Base-by-base conservation (phyloP, 495 filamentous ascomycete genomes). In the Geopyxis carbonaria region DNA sequence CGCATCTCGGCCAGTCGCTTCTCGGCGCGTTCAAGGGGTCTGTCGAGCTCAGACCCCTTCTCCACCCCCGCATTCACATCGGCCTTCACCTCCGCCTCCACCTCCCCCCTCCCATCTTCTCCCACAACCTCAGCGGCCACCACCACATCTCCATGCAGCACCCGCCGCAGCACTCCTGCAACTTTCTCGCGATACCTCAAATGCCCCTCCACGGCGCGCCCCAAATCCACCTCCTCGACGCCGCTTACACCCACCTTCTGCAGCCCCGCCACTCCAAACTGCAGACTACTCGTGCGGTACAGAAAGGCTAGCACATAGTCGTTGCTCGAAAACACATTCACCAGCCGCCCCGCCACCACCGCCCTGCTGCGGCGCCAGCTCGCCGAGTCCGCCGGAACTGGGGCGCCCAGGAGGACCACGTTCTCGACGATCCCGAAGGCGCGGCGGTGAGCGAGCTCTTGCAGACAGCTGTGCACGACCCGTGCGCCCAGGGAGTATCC, bases 401-500 rank as follows among this genome's bases (percentile, higher is more conserved):
- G 84, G 0, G 78, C 68, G 7, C 89, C 89, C 51, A 94, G 79
- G 22, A 97, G 44, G 13, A 92, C 72, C 3, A 71, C 87, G 21
- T 75, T 78, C 47, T 95, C 89, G 9, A 97, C 66, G 2, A 95
- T 51, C 0, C 89, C 89, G 57, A 92, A 93, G 0, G 77, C 83
- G 43, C 70, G 66, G 38, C 81, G 66, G 53, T 81, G 75, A 0
- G 80, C 78, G 21, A 97, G 66, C 11, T 50, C 66, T 58, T 75
- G 72, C 2, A 95, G 64, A 50, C 85, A 94, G 14, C 72, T 68
- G 48, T 80, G 94, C 30, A 94, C 85, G 20, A 86, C 71, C 14
- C 87, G 73, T 7, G 86, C 86, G 1, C 87, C 89, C n/a, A 95
- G 61, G 14, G 81, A 82, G 58, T 86, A 95, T 0, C 89, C 89